A percentile compares a stretch with the other conserved stretches of the same genome.
phyloP scores from a whole-genome alignment of 108 stramenopile genomes.

The Mayamaea pseudoterrestris region DNA sequence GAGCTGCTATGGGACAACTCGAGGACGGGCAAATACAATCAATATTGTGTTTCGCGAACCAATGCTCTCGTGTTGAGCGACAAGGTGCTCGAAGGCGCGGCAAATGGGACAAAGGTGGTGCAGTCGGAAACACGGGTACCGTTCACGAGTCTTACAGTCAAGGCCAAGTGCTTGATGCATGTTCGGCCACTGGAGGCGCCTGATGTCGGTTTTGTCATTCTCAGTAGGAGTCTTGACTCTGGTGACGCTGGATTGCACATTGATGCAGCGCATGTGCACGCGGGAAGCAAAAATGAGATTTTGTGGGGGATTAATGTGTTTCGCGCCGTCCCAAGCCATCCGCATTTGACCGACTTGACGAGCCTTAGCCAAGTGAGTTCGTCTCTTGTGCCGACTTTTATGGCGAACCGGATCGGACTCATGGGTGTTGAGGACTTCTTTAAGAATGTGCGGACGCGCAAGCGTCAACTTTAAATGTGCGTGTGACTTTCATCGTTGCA shows the following conservation, averaged over 20 bases:
- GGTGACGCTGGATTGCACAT: slow-evolving; percentile 14
- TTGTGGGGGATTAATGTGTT: slow-evolving; percentile 40
- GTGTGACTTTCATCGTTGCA: no score
- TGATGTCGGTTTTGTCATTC: slow-evolving; percentile 27
- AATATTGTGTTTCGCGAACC: slow-evolving; percentile 20
- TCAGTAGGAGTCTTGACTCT: slow-evolving; percentile 23
- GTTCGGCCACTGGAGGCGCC: slow-evolving; percentile 12
- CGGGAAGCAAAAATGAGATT: slow-evolving; percentile 28
- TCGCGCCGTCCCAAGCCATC: slow-evolving; percentile 26
- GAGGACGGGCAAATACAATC: slow-evolving; percentile 38
- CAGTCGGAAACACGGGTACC: slow-evolving; percentile 40
- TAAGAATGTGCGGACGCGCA: slow-evolving; percentile 19
- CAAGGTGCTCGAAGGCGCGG: neutral
- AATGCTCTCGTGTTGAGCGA: slow-evolving; percentile 8
- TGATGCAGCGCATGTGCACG: neutral
- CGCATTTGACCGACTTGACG: slow-evolving; percentile 27
- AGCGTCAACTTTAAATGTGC: no score
- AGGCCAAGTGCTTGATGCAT: slow-evolving; percentile 33
- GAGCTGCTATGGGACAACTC: slow-evolving; percentile 33
- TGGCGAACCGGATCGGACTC: slow-evolving; percentile 26
- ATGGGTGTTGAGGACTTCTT: slow-evolving; percentile 42
- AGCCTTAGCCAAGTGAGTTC: slow-evolving; percentile 34
- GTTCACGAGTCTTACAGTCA: slow-evolving; percentile 26
- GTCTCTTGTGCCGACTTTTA: slow-evolving; percentile 30
- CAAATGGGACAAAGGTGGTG: slow-evolving; percentile 23